Base-by-base conservation (phyloP, 352 stramenopile genomes). In the Globisporangium paddicum region DNA sequence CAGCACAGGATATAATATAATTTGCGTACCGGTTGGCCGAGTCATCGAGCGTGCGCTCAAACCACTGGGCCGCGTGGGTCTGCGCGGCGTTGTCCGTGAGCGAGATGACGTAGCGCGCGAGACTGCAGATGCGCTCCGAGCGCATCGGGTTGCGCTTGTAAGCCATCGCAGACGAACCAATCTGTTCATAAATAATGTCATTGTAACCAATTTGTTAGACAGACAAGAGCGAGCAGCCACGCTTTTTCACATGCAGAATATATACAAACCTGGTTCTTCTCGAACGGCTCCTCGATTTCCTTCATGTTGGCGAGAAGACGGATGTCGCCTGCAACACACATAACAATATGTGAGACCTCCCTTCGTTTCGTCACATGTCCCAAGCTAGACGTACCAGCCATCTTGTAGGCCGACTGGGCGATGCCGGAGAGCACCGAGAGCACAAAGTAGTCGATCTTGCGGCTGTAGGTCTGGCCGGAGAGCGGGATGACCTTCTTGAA, bases 141-240 rank as follows among this genome's bases (percentile, higher is more conserved):
- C 97, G 90, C 97, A 99, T 99, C 48, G 97, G 97, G 82, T 99
- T 99, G 60, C 97, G 93, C 82, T 99, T 99, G 92, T 99, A 99
- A 0, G 97, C 96, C 97, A 99, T 99, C 48, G 97, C 97, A 37
- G 90, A 98, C 32, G 92, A 98, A 10, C 97, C 97, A 65, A 99
- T 99, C 73, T 86, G 49, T 19, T 51, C 8, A 5, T 8, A n/a
- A 49, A 55, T 21, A 3, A 44, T 16, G 7, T 2, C 9, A 18
- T 18, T 30, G 32, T 55, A 6, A 4, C 18, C 25, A 25, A 32
- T n/a, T 18, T 26, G 6, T 25, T 21, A 21, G 13, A 11, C 19
- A 16, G 4, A 19, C 19, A 55, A 18, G 10, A 34, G 21, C 1
- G n/a, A 46, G 5, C 8, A 18, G 13, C 2, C 16, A 45, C 13